These are phyloP conservation scores for Linnemannia zychae DNA, from an alignment of 192 early-diverging fungal genomes.

Conservation along the genomic window DNA sequence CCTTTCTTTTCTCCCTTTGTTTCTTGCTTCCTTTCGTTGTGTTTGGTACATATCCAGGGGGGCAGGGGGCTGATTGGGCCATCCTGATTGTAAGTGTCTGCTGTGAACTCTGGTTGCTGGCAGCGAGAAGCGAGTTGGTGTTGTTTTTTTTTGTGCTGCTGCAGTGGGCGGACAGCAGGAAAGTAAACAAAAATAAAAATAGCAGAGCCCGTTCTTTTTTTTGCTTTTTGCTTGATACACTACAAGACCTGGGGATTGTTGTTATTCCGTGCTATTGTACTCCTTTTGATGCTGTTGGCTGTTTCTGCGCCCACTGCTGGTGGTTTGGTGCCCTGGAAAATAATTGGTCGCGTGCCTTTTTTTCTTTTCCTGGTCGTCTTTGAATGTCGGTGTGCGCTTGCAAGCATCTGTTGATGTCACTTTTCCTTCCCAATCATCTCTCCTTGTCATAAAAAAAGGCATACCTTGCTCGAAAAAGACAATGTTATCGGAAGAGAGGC, in stretches of 20 bases:
- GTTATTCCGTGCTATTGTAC: no score
- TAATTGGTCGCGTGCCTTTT: no score
- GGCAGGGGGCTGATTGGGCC: neutral
- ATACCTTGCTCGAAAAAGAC: slow-evolving; percentile 94
- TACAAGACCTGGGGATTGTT: no score
- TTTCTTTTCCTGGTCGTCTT: no score
- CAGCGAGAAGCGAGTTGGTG: neutral
- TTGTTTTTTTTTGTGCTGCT: neutral
- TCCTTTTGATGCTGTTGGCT: no score
- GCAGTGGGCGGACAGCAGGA: neutral
- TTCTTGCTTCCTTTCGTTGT: neutral
- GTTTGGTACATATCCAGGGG: neutral
- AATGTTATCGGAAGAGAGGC: slow-evolving; percentile 85
- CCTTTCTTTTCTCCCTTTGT: neutral
- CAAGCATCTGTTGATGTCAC: no score
- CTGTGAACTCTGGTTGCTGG: neutral
- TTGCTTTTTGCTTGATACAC: no score
- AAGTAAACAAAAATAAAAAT: neutral
- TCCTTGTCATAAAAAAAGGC: neutral
- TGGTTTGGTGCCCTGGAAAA: no score
- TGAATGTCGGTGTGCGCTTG: no score
- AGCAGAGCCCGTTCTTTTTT: neutral
- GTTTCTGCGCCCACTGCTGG: no score
- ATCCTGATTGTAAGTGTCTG: no score
- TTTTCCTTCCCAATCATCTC: neutral